These are phyloP conservation scores for Aspergillus japonicus DNA, from an alignment of 2,329 filamentous ascomycete genomes.

Conservation along the genomic window DNA sequence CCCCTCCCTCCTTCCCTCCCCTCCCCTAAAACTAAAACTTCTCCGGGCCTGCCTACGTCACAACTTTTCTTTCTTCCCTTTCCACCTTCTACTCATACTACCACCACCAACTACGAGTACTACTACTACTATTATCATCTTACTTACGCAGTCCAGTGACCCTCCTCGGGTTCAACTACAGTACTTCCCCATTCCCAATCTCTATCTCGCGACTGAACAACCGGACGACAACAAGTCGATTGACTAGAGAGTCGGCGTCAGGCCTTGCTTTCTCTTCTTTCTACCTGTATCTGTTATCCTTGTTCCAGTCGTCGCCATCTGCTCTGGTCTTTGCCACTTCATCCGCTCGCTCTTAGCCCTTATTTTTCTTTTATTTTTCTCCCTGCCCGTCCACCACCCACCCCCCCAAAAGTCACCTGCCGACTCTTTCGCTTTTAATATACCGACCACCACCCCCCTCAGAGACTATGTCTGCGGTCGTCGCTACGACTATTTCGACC, in stretches of 20 bases:
- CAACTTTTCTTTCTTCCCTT: conserved; percentile 26
- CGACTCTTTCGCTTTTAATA: conserved; percentile 19
- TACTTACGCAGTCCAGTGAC: conserved; percentile 7
- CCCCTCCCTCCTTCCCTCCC: conserved; percentile 26
- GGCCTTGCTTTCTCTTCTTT: conserved; percentile 15
- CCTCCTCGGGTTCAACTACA: conserved; percentile 2
- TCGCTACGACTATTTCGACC: conserved; percentile 38
- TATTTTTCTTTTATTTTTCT: conserved; percentile 15
- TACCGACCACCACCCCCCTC: conserved; percentile 13
- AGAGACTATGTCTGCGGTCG: conserved; percentile 41
- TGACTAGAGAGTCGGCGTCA: conserved; percentile 6
- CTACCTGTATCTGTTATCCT: conserved; percentile 1
- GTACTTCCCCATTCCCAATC: background rate
- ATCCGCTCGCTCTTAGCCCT: conserved; percentile 23
- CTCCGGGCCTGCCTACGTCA: conserved; percentile 40
- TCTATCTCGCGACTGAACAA: background rate
- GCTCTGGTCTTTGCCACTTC: conserved; percentile 19
- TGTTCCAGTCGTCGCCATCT: conserved; percentile 16
- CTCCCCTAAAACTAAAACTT: conserved; percentile 28
- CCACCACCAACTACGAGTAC: background rate
- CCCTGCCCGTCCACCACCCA: conserved; percentile 5
- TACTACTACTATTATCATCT: background rate
- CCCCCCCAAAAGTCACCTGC: conserved; percentile 19
- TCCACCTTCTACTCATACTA: background rate
- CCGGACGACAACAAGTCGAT: conserved; percentile 11